Evolutionary conservation across 805 yeast species (phyloP), one percentile per base, ranked within the genome.

Genomic region (Yamadazyma sp.): DNA sequence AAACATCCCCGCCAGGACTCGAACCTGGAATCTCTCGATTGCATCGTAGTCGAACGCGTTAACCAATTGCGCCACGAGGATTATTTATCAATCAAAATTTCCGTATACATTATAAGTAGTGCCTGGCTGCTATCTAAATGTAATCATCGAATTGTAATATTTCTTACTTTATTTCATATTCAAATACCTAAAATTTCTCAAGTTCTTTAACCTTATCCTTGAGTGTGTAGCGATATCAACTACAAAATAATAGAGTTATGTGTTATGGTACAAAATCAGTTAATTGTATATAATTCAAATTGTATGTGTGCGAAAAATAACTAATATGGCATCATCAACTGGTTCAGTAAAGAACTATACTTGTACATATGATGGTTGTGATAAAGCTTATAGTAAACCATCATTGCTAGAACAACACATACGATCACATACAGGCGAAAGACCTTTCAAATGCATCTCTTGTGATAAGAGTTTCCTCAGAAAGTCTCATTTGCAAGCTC

Each of bases 401-500:
- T 80, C 94, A 1, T 66, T 87, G 8, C 64, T 93, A 33, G 85
- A 81, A 23, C 96, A 86, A 49, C 98, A 88, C 58, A 62, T 70
- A 55, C 70, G 88, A 45, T 69, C 88, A 1, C 97, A 88, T 56
- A 76, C 87, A 4, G 75, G 78, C 43, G 91, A 84, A 44, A 71
- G 94, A 40, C 95, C 96, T 0, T 88, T 75, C 51, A 57, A 56
- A 23, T 85, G 96, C 56, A 60, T 65, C 5, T 64, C 57, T 4
- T 93, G 98, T 58, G 66, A 60, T 1, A 76, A 75, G 42, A 56
- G 81, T 0, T 93, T 87, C 52, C 65, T 77, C 12, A 70, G 96
- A 34, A 83, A 81, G 38, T 89, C 88, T 45, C 94, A 88, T 60
- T 66, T 88, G 35, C 72, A 80, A 35, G 86, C 93, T 11, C 97